Conservation (phyloP, 208 protist species). For the Leishmania aethiopica region DNA sequence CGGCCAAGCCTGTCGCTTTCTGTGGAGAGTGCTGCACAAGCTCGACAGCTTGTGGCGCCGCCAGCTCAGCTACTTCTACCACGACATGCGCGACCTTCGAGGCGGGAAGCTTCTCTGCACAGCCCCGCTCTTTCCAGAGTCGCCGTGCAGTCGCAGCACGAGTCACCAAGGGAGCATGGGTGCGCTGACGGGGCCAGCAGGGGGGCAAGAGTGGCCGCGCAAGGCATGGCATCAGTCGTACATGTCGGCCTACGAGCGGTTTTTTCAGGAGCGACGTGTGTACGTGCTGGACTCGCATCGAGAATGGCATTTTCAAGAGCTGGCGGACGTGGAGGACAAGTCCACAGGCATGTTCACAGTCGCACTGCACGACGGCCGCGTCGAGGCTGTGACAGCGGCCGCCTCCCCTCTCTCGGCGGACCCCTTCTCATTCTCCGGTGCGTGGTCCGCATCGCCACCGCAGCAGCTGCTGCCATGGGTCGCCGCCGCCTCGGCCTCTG, state of each 20-base stretch:
- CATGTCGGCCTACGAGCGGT: conserved; percentile 56
- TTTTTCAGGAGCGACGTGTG: conserved; percentile 60
- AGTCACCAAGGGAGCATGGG: conserved; percentile 4
- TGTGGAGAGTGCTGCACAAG: conserved; percentile 45
- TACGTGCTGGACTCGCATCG: conserved; percentile 76
- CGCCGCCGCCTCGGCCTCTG: not conserved
- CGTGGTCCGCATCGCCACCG: not conserved
- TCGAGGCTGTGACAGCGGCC: conserved; percentile 3
- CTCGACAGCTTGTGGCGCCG: conserved; percentile 70
- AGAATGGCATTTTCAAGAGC: conserved; percentile 73
- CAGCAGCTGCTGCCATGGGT: conserved; percentile 8
- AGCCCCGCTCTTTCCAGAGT: conserved; percentile 30
- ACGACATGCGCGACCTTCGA: conserved; percentile 54
- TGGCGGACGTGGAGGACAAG: conserved; percentile 42
- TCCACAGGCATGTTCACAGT: conserved; percentile 57
- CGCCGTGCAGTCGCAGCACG: conserved; percentile 1
- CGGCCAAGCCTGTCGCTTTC: conserved; percentile 46
- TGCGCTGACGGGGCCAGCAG: not conserved
- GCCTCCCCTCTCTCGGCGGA: conserved; percentile 14
- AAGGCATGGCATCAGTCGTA: not conserved
- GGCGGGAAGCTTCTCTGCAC: conserved; percentile 58
- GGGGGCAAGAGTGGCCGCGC: not conserved
- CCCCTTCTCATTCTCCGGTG: conserved; percentile 2
- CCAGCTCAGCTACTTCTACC: conserved; percentile 68
- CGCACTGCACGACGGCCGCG: conserved; percentile 37